Base-by-base conservation (phyloP, 2,329 filamentous ascomycete species). In the Mariannaea elegans region DNA sequence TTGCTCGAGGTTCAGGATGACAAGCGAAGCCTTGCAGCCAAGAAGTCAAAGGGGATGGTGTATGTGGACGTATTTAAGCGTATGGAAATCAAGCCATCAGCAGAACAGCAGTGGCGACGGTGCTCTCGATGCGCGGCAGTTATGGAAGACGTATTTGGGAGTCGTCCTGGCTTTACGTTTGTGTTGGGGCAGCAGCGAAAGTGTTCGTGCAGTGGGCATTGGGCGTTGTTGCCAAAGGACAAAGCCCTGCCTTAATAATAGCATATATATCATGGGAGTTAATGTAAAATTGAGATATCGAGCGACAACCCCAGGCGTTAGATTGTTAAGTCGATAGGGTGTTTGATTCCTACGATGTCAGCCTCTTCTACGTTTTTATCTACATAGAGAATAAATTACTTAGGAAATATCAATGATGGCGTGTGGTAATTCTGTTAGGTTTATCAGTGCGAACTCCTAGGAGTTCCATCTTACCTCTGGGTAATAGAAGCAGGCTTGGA, bases 1-100 rank as follows among this genome's bases (percentile, higher is more conserved):
- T 84, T 91, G 72, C 80, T 95, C 10, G 90, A 90, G 5, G 79
- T 92, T 13, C 82, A 84, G 9, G 83, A 88, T 52, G 86, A 88
- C 59, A 75, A 76, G 13, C 77, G 78, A 16, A 84, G 82, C 4
- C 71, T 85, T 12, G 74, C 72, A 3, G 69, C 71, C 18, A 76
- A 77, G 57, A 76, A 72, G 58, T 72, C 73, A 2, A 76, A 68
- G 34, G 75, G 77, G 2, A 65, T 63, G 59, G 24, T 71, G 7
- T 79, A 82, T 53, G 75, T 87, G 6, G 85, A 87, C 64, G 75
- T 82, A 9, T 92, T 89, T 74, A 85, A 84, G 62, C 81, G 82
- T n/a, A 78, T 80, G 27, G 82, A 88, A 70, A 81, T 90, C 21
- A 66, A 69, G 44, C 66, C 65, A 16, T 67, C 66, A 8, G 44